phyloP scores from a whole-genome alignment of 768 basidiomycete genomes.

The Suillus subaureus region DNA sequence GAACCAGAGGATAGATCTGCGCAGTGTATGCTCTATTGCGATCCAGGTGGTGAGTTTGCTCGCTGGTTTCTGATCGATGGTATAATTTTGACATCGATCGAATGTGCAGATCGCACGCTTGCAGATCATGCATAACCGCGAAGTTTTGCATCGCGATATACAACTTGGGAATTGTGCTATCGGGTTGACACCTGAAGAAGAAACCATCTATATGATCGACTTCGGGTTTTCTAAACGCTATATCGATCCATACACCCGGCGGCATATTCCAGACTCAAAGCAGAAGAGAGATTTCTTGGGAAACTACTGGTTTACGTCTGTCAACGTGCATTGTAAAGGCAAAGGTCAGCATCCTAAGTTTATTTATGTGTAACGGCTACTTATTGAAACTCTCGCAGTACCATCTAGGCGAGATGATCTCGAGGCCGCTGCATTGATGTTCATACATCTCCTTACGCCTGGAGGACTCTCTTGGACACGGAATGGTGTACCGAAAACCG shows the following conservation, averaged over 20 bases:
- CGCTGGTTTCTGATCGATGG: conserved; percentile 2
- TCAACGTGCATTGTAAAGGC: conserved; percentile 76
- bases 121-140: conserved; percentile 75
- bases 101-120: conserved; percentile 63
- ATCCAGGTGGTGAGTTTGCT: conserved; percentile 66
- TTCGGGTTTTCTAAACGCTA: conserved; percentile 84
- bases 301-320: conserved; percentile 84
- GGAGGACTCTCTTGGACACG: conserved; percentile 78
- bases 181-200: conserved; percentile 59
- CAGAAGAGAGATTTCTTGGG: conserved; percentile 75
- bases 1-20: conserved; percentile 63
- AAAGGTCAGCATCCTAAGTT: conserved; percentile 49
- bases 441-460: conserved; percentile 79
- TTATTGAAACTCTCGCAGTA: conserved; percentile 45
- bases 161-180: conserved; percentile 78
- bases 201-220: conserved; percentile 79
- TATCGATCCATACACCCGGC: conserved; percentile 61
- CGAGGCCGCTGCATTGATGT: conserved; percentile 76
- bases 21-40: conserved; percentile 74
- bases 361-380: conserved; percentile 18
- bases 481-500: conserved; percentile 76
- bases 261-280: conserved; percentile 74
- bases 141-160: conserved; percentile 76
- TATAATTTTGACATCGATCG: conserved; percentile 14
- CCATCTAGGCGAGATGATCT: conserved; percentile 80